phyloP scores from a whole-genome alignment of 1,139 yeast genomes.

The Pichia sp. region DNA sequence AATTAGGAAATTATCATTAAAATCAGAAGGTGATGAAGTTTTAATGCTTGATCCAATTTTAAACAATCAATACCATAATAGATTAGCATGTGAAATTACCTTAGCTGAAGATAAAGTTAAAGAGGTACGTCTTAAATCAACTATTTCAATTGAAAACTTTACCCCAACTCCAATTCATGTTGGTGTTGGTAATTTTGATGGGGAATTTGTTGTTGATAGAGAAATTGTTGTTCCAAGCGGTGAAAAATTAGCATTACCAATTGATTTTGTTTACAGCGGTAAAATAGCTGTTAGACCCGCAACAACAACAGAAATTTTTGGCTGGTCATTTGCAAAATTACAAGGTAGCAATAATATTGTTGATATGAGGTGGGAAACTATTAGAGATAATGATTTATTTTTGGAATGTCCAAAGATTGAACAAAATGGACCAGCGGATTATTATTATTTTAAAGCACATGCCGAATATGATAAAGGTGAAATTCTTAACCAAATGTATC shows the following conservation, averaged over 20 bases:
- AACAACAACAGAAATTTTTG: conserved; percentile 40
- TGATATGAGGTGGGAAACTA: conserved; percentile 57
- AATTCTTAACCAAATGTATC: conserved; percentile 70
- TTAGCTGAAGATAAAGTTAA: conserved; percentile 76
- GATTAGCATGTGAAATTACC: conserved; percentile 65
- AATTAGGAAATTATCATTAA: conserved; percentile 54
- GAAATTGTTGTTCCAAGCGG: conserved; percentile 46
- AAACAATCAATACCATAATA: conserved; percentile 45
- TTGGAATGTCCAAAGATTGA: conserved; percentile 49
- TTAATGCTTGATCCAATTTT: conserved; percentile 61
- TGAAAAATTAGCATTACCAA: conserved; percentile 59
- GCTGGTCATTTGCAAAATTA: conserved; percentile 51
- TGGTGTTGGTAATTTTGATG: conserved; percentile 31
- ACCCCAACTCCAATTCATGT: conserved; percentile 57
- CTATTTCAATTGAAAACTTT: conserved; percentile 63
- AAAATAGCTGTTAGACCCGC: conserved; percentile 59
- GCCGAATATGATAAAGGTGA: conserved; percentile 58
- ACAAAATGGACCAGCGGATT: conserved; percentile 30
- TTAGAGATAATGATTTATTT: conserved; percentile 47
- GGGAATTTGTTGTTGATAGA: conserved; percentile 26
- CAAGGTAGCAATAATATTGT: conserved; percentile 14
- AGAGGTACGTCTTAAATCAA: conserved; percentile 65
- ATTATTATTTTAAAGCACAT: conserved; percentile 66
- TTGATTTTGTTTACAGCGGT: conserved; percentile 57
- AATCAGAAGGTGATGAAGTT: conserved; percentile 79